phyloP scores from a whole-genome alignment of 202 grass and related monocot genomes.

The Panicum hallii region DNA sequence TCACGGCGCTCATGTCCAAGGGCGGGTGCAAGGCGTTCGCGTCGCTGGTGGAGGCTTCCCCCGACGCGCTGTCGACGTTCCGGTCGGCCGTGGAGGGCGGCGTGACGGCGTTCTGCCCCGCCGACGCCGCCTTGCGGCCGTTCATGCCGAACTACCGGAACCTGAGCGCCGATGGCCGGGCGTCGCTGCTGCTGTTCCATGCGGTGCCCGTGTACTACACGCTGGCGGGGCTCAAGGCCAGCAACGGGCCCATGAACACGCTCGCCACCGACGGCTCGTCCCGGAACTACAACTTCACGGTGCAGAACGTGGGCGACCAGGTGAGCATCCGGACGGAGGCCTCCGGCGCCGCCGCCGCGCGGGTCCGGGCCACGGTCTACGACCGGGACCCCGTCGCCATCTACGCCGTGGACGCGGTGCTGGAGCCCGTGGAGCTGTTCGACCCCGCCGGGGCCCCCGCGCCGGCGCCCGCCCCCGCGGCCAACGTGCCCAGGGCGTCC shows the following conservation, averaged over 20 bases:
- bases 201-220: constrained; percentile 79
- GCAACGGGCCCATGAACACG: constrained; percentile 78
- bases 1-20: constrained; percentile 55
- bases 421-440: constrained; percentile 78
- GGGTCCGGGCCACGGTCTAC: constrained; percentile 51
- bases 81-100: constrained; percentile 59
- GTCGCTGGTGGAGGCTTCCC: constrained; percentile 52
- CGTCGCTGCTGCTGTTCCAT: constrained; percentile 81
- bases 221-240: constrained; percentile 64
- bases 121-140: constrained; percentile 53
- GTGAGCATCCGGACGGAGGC: constrained; percentile 63
- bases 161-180: constrained; percentile 58
- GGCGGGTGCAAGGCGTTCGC: constrained; percentile 83
- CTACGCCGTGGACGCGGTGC: constrained; percentile 62
- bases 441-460: constrained; percentile 43
- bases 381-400: constrained; percentile 75
- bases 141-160: constrained; percentile 77
- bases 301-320: constrained; percentile 67
- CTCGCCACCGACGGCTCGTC: constrained; percentile 78
- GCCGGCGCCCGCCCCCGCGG: constrained; percentile 38
- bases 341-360: constrained; percentile 43
- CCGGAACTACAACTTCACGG: constrained; percentile 79
- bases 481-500: constrained; percentile 49
- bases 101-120: constrained; percentile 75
- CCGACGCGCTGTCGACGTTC: constrained; percentile 65